Evolutionary conservation across 1,284 basidiomycete species (phyloP).

Genomic region (Cutaneotrichosporon sp.): DNA sequence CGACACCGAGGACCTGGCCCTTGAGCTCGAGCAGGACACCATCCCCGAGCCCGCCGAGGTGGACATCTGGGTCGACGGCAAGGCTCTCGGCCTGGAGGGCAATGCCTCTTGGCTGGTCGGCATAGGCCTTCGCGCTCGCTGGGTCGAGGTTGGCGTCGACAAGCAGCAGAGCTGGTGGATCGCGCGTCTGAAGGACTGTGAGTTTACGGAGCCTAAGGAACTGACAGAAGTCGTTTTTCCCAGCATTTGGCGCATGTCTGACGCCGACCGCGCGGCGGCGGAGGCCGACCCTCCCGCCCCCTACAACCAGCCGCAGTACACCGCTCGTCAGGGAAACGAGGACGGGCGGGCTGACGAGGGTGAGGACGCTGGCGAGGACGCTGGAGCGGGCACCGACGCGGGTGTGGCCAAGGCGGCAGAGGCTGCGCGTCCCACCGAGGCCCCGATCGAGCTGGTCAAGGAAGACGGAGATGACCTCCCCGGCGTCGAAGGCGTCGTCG

Average conservation of each 20-base stretch:
- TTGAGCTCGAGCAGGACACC: slow-evolving; percentile 33
- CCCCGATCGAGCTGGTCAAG: background rate
- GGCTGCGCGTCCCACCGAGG: background rate
- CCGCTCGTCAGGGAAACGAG: too few species aligned
- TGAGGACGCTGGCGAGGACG: background rate
- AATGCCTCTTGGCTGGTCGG: slow-evolving; percentile 28
- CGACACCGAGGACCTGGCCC: background rate
- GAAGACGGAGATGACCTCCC: slow-evolving; percentile 7
- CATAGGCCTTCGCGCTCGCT: slow-evolving; percentile 41
- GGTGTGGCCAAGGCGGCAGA: too few species aligned
- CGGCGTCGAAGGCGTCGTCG: background rate
- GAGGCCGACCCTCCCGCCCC: slow-evolving; percentile 14
- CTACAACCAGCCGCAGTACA: background rate
- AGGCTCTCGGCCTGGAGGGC: slow-evolving; percentile 2
- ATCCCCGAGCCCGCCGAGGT: slow-evolving; percentile 29
- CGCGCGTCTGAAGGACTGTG: slow-evolving; percentile 45
- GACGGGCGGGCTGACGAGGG: too few species aligned
- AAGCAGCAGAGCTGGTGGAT: slow-evolving; percentile 38
- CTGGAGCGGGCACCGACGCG: too few species aligned
- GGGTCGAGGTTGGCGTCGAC: slow-evolving; percentile 38
- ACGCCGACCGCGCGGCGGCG: slow-evolving; percentile 3
- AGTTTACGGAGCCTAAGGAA: slow-evolving; percentile 14
- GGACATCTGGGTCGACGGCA: slow-evolving; percentile 32
- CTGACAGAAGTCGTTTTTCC: slow-evolving; percentile 32
- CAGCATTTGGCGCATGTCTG: slow-evolving; percentile 27